Evolutionary conservation across 2,329 filamentous ascomycete genomes (phyloP).

Genomic region (Onygena corvina): DNA sequence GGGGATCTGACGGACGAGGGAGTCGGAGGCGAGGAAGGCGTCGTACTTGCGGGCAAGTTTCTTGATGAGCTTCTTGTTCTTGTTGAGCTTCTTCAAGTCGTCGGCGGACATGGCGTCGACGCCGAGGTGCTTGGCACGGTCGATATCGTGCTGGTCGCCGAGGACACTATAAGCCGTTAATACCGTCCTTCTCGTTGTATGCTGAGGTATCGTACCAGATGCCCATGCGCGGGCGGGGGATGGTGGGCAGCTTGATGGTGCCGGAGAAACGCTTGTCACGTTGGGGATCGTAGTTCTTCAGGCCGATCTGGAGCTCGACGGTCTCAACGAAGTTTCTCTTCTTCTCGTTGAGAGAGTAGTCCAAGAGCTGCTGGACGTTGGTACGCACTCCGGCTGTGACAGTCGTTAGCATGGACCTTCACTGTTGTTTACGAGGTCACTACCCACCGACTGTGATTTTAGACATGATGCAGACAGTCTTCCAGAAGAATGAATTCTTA

Average conservation of each 20-base stretch:
- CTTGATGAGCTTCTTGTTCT: slow-evolving; percentile 99
- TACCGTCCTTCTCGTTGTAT: not conserved
- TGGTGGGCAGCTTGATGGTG: slow-evolving; percentile 85
- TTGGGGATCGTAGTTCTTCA: slow-evolving; percentile 98
- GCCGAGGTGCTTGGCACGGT: slow-evolving; percentile 98
- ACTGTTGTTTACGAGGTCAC: not conserved
- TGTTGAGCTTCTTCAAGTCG: slow-evolving; percentile 99
- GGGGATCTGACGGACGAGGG: slow-evolving; percentile 98
- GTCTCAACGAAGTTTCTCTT: slow-evolving; percentile 97
- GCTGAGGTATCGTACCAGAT: slow-evolving; percentile 50
- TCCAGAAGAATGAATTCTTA: slow-evolving; percentile 67
- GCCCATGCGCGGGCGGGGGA: slow-evolving; percentile 83
- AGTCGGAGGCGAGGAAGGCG: slow-evolving; percentile 93
- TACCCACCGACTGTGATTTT: slow-evolving; percentile 46
- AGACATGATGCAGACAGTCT: slow-evolving; percentile 58
- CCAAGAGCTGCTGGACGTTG: slow-evolving; percentile 85
- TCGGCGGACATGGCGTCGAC: slow-evolving; percentile 97
- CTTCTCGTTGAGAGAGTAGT: slow-evolving; percentile 92
- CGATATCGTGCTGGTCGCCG: slow-evolving; percentile 95
- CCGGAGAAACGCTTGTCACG: slow-evolving; percentile 99
- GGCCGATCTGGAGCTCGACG: slow-evolving; percentile 70
- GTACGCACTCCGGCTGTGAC: slow-evolving; percentile 73
- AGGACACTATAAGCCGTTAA: slow-evolving; percentile 49
- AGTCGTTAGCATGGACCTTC: slow-evolving; percentile 3
- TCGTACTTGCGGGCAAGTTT: slow-evolving; percentile 99